Base-by-base conservation (phyloP, 768 basidiomycete species). In the Collybiopsis luxurians region DNA sequence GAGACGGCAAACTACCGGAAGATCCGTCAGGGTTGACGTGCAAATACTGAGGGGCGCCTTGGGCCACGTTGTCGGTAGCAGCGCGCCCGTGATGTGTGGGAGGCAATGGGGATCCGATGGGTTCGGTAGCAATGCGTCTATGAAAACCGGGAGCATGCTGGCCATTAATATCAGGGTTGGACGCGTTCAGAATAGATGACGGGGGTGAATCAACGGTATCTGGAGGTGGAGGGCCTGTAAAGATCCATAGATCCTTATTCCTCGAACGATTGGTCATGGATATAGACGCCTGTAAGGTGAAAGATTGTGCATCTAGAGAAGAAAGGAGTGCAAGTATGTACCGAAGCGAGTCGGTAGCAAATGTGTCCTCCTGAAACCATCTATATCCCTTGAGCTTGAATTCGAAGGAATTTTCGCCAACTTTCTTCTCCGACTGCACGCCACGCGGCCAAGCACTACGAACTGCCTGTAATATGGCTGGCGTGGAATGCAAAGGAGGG, bases 311-410 rank as follows among this genome's bases (percentile, higher is more conserved):
- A 63, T 91, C 89, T 12, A 91, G 79, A 39, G 87, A 81, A 17
- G 79, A 74, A 21, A 91, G 75, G 27, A 91, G 76, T 9, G 83
- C 71, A 42, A 91, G 78, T 17, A 91, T 89, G 62, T 90, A 83
- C 55, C 77, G 79, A 9, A 91, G 75, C 1, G 89, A 90, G 66
- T 91, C 89, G 0, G 81, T 79, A 10, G 86, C 81, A 67, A 87
- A 91, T 0, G 86, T 83, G 60, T 91, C 86, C 65, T 89, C 84
- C 67, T 89, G 83, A 66, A 89, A 90, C 85, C 90, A 89, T 74
- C 80, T 85, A 66, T 91, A 91, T 23, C 89, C 90, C 63, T 89
- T 89, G 51, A 91, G 74, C 69, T 88, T 90, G 72, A 91, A 91
- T 67, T 91, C 89, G 66, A 82, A 91, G 6, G 84, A 81, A 55